Conservation (phyloP, 208 protist genomes). For the Porcisia hertigi region DNA sequence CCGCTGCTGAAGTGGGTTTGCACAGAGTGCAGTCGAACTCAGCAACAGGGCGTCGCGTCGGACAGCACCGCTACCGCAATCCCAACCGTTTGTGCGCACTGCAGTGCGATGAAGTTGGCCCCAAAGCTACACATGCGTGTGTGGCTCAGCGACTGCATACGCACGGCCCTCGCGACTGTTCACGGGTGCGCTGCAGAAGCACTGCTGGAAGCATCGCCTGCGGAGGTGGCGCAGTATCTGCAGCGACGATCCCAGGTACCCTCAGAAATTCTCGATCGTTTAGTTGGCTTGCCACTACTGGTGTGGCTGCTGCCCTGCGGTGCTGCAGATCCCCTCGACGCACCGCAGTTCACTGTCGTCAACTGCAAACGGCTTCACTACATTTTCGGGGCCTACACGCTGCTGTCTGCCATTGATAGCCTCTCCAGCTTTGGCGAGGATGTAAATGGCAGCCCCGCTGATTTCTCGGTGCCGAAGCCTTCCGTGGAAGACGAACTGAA, state of each 20-base stretch:
- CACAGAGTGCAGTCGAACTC: conserved; percentile 1
- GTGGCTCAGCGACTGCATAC: conserved; percentile 50
- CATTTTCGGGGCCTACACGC: conserved; percentile 27
- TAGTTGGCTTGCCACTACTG: conserved; percentile 53
- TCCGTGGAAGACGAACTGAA: too few species aligned
- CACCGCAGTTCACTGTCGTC: conserved; percentile 24
- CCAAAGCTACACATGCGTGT: conserved; percentile 30
- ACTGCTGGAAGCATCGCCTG: conserved; percentile 31
- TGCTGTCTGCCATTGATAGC: conserved; percentile 41
- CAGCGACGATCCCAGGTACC: neutral
- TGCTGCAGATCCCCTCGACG: neutral
- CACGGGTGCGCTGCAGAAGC: conserved; percentile 34
- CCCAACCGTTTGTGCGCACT: conserved; percentile 22
- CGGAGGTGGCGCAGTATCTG: conserved; percentile 11
- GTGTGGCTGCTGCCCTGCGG: conserved; percentile 41
- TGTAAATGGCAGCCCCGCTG: neutral
- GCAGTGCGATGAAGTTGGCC: conserved; percentile 20
- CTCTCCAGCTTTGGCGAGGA: neutral
- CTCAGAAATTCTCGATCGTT: conserved; percentile 1
- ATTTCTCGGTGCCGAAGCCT: neutral
- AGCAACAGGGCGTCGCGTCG: neutral
- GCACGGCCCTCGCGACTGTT: conserved; percentile 19
- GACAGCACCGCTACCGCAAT: conserved; percentile 5
- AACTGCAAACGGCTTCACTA: conserved; percentile 49
- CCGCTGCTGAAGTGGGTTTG: conserved; percentile 22